Conservation (phyloP, 768 basidiomycete genomes). For the Lactarius sanguifluus region DNA sequence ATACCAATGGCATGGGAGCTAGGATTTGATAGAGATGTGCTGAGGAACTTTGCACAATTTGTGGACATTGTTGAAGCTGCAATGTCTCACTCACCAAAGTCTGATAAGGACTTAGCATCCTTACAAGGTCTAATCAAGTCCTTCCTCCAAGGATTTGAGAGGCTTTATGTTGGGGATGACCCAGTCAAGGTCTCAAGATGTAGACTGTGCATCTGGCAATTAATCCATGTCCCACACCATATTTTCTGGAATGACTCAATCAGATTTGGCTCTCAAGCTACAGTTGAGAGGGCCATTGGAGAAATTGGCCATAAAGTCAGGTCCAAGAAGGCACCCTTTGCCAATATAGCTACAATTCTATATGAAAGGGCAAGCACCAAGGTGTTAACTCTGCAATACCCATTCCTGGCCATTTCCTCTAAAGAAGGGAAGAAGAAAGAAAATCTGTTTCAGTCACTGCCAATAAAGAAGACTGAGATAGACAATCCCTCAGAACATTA, state of each 20-base stretch:
- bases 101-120: too few species aligned
- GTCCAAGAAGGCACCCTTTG: conserved; percentile 7
- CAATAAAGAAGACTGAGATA: too few species aligned
- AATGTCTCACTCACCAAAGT: too few species aligned
- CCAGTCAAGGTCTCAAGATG: conserved; percentile 7
- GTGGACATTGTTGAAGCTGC: too few species aligned
- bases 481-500: too few species aligned
- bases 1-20: too few species aligned
- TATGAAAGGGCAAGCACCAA: too few species aligned
- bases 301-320: neutral
- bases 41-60: neutral
- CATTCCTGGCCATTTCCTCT: too few species aligned
- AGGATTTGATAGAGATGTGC: too few species aligned
- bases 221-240: conserved; percentile 21
- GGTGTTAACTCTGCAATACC: too few species aligned
- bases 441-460: too few species aligned
- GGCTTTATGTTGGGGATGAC: neutral
- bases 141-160: conserved; percentile 10
- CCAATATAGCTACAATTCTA: neutral
- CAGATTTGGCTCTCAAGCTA: conserved; percentile 30
- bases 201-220: conserved; percentile 1
- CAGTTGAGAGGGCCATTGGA: neutral
- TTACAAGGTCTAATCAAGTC: neutral
- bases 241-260: conserved; percentile 42
- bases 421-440: too few species aligned